Percentiles rank a stretch among this genome's conserved stretches.
Evolutionary conservation across 2,329 filamentous ascomycete species (phyloP).

Genomic region (Hypoxylon sp.): DNA sequence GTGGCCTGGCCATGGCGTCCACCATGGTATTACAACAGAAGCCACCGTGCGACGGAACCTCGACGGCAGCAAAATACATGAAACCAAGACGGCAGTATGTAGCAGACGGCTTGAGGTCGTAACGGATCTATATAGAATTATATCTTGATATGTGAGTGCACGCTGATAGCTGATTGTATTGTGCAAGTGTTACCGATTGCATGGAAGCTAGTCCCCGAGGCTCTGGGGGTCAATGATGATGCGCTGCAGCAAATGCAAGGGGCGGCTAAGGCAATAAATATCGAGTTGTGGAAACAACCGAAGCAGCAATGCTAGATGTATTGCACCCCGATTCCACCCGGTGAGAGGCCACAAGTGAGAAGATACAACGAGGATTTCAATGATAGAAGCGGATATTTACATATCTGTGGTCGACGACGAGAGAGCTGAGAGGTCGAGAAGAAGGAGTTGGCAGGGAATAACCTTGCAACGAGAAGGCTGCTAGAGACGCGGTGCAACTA

Average conservation of each 20-base stretch:
- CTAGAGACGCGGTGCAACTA: constrained; percentile 41
- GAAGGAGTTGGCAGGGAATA: constrained; percentile 35
- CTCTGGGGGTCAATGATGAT: constrained; percentile 28
- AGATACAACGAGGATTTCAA: constrained; percentile 26
- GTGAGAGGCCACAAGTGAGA: constrained; percentile 26
- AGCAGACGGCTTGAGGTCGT: constrained; percentile 30
- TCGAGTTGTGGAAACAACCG: constrained; percentile 31
- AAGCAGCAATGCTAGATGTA: constrained; percentile 22
- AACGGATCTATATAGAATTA: constrained; percentile 41
- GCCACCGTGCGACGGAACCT: constrained; percentile 43
- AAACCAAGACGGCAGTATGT: constrained; percentile 27
- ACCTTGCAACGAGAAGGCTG: constrained; percentile 37
- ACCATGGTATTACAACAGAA: constrained; percentile 50
- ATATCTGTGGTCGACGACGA: constrained; percentile 42
- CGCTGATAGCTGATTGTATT: constrained; percentile 30
- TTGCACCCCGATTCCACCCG: constrained; percentile 40
- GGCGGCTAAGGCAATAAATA: constrained; percentile 44
- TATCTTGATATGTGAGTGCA: constrained; percentile 24
- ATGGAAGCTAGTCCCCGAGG: constrained; percentile 36
- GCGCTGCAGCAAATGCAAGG: constrained; percentile 36
- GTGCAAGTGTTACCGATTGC: constrained; percentile 42
- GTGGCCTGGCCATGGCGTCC: constrained; percentile 51
- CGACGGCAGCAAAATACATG: constrained; percentile 45
- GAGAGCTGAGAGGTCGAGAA: constrained; percentile 36
- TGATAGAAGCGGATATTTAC: constrained; percentile 43